Base-by-base conservation (phyloP, 345 rosid species). In the Rubroshorea leprosula region DNA sequence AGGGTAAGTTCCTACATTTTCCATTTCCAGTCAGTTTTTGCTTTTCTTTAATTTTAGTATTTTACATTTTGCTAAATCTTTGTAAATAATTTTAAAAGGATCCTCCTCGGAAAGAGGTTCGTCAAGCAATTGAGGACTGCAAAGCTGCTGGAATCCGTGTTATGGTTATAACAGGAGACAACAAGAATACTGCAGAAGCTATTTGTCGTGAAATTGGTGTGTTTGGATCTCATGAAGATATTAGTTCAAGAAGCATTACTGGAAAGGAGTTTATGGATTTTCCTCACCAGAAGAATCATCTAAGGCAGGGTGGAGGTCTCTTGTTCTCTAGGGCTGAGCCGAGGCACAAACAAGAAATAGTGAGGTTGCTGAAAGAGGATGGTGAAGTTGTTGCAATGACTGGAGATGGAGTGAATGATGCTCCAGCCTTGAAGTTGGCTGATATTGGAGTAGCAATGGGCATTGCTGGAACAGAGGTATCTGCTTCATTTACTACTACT, bases 351-450 rank as follows among this genome's bases (percentile, higher is more conserved):
- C 99, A 93, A 72, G 99, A 93, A 69, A 93, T 93, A 67, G 99
- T 93, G 31, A 85, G 96, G 76, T 61, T 89, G 77, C 99, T 93
- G 51, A 87, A 93, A 77, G 97, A 80, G 71, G 96, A 87, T 54
- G 96, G 94, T n/a, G 99, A 93, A 74, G 99, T 93, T 18, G 99
- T 93, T 61, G 97, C 99, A 25, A 93, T 93, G 99, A 93, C 99
- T 19, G 97, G 97, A 58, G 99, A 93, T 72, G 99, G 97, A 69
- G 97, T 89, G 57, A 93, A 93, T 61, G 99, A 93, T 75, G 97
- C 97, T 19, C 97, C 99, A 61, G 99, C 99, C 49, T 72, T 93
- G 54, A 93, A 93, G 75, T 72, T 93, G 76, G 99, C 99, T 59
- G 97, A 93, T 62, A 93, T 93, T 55, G 99, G 99, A n/a, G 54